Base-by-base conservation (phyloP, 306 rosid species). In the Hylodesmum podocarpum region DNA sequence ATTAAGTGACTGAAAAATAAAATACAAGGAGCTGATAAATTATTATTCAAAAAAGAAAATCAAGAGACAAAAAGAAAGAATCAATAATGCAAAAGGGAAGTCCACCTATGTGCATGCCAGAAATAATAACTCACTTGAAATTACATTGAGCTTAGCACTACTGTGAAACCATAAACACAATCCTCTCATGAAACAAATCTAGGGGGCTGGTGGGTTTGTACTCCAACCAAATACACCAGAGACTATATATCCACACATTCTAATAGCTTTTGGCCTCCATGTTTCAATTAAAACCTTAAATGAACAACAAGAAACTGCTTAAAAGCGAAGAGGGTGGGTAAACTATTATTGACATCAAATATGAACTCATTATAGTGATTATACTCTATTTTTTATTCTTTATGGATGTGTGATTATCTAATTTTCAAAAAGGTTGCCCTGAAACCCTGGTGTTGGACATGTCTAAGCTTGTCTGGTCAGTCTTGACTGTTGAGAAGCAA, bases 381-480 rank as follows among this genome's bases (percentile, higher is more conserved):
- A 50, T 83, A 18, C 50, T 10, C 31, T 28, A 18, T 24, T 39
- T 6, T 46, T 8, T 24, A 31, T 59, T 58, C 19, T 50, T 28
- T 43, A 69, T 75, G 75, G 64, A 69, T 80, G 70, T 57, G 39
- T 76, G 74, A 40, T 53, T 73, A 57, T 57, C 19, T 49, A 55
- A 50, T 61, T 72, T 81, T 72, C 4, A 8, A 59, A 78, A 62
- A 96, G 98, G 99, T 77, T 92, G 97, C 89, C 89, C 92, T 2
- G 97, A 92, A 84, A 96, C 98, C 49, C 81, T 96, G 76, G 75
- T 86, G 62, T 85, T 96, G 39, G 86, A 91, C 89, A 92, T 92
- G 99, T 88, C 98, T 66, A 96, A 87, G 86, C 90, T 90, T 41
- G 95, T 88, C 46, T 96, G 98, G 99, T 86, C 93, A 65, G 96